Conservation (phyloP, 495 filamentous ascomycete genomes). For the Clohesyomyces aquaticus region DNA sequence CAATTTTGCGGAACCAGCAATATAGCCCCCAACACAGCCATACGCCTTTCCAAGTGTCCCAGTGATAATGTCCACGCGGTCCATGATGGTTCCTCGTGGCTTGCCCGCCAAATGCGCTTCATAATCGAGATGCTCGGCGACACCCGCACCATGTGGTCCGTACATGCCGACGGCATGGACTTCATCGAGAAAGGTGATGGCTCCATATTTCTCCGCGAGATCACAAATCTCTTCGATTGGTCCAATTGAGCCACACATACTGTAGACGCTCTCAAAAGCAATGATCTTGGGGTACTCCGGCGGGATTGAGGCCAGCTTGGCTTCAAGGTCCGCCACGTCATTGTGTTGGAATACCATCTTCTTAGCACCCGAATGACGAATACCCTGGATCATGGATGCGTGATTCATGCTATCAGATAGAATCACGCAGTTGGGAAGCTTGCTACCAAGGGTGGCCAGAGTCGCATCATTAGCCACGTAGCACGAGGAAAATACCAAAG, state of each 20-base stretch:
- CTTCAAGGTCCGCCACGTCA: constrained; percentile 84
- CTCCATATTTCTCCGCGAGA: constrained; percentile 95
- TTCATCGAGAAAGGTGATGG: constrained; percentile 96
- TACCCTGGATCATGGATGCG: constrained; percentile 99
- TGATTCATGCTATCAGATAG: constrained; percentile 95
- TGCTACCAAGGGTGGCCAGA: constrained; percentile 91
- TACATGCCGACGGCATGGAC: constrained; percentile 99
- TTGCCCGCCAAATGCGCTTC: constrained; percentile 70
- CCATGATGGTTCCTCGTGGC: constrained; percentile 86
- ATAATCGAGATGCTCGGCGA: constrained; percentile 96
- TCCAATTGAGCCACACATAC: constrained; percentile 97
- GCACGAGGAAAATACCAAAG: constrained; percentile 94
- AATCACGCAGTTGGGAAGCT: constrained; percentile 94
- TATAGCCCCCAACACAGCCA: constrained; percentile 96
- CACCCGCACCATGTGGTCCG: constrained; percentile 91
- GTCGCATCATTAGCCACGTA: constrained; percentile 99
- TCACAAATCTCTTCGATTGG: constrained; percentile 96
- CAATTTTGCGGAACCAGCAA: constrained; percentile 84
- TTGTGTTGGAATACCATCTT: constrained; percentile 99
- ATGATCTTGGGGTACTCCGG: constrained; percentile 91
- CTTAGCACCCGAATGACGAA: constrained; percentile 91
- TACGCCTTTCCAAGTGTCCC: constrained; percentile 97
- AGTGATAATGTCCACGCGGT: constrained; percentile 95
- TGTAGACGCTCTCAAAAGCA: constrained; percentile 97
- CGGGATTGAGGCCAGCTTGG: constrained; percentile 85